A percentile compares a stretch with the other conserved stretches of the same genome.
Conservation (phyloP, 176 grass and related monocot species). For the Carex parvula region DNA sequence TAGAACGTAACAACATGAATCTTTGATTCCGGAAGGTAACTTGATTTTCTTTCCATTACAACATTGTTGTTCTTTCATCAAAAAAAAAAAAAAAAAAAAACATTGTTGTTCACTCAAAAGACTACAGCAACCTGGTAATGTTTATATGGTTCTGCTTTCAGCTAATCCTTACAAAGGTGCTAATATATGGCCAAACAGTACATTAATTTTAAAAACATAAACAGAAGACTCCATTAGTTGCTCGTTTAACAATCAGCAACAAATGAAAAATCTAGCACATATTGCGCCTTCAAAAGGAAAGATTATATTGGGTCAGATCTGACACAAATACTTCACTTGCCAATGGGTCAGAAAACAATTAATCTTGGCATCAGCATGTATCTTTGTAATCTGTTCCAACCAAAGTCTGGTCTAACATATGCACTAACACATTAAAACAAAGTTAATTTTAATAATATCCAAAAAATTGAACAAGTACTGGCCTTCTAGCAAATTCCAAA, state of each 20-base stretch:
- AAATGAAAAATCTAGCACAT: not conserved
- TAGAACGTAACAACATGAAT: no score
- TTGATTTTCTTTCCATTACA: not conserved
- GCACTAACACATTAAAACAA: not conserved
- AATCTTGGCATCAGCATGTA: not conserved
- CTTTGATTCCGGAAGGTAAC: no score
- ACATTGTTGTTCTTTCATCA: not conserved
- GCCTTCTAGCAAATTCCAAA: not conserved
- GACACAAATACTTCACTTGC: not conserved
- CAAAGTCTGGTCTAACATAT: not conserved
- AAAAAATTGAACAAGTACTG: not conserved
- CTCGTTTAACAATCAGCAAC: not conserved
- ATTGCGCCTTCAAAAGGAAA: not conserved
- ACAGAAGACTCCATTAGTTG: not conserved
- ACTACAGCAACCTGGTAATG: not conserved
- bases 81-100: not conserved
- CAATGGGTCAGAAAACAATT: not conserved
- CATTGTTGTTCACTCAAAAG: not conserved
- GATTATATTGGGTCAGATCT: not conserved
- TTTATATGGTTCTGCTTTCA: not conserved
- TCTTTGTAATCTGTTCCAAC: not conserved
- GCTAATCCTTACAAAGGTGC: not conserved
- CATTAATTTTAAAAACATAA: not conserved
- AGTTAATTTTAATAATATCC: not conserved
- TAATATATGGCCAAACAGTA: not conserved